Conservation (phyloP, 176 grass and related monocot species). For the Lolium multiflorum region DNA sequence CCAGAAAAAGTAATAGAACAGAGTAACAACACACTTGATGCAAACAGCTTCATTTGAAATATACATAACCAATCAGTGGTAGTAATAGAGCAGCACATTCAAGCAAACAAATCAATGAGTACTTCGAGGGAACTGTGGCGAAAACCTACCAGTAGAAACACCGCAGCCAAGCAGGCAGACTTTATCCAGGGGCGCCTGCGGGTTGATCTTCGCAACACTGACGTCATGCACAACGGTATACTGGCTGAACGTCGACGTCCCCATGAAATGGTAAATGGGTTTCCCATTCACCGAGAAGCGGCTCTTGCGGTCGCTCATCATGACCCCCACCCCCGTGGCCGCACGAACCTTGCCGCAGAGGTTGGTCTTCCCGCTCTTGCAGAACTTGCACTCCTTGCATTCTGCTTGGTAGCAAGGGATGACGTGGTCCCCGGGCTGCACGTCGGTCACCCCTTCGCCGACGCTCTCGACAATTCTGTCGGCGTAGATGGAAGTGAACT, state of each 20-base stretch:
- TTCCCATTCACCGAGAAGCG: conserved; percentile 90
- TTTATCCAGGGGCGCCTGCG: conserved; percentile 85
- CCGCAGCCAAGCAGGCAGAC: conserved; percentile 96
- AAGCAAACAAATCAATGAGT: neutral
- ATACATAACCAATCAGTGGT: neutral
- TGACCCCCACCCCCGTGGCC: conserved; percentile 85
- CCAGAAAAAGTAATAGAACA: neutral
- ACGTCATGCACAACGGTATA: conserved; percentile 99
- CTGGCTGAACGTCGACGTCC: conserved; percentile 97
- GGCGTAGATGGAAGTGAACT: neutral
- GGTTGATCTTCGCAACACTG: conserved; percentile 94
- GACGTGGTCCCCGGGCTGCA: conserved; percentile 95
- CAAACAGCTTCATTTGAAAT: neutral
- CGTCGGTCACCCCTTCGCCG: conserved; percentile 91
- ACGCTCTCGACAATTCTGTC: conserved; percentile 91
- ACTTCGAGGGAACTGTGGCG: neutral
- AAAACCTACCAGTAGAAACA: conserved; percentile 83
- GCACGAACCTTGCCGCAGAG: conserved; percentile 91
- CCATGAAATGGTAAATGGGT: conserved; percentile 98
- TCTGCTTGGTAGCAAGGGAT: conserved; percentile 99
- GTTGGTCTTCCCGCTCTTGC: conserved; percentile 96
- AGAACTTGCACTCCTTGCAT: conserved; percentile 92
- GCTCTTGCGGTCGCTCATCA: conserved; percentile 90
- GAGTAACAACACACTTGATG: neutral
- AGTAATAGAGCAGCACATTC: neutral